Conservation (phyloP, 768 basidiomycete species). For the Lactarius hatsudake region DNA sequence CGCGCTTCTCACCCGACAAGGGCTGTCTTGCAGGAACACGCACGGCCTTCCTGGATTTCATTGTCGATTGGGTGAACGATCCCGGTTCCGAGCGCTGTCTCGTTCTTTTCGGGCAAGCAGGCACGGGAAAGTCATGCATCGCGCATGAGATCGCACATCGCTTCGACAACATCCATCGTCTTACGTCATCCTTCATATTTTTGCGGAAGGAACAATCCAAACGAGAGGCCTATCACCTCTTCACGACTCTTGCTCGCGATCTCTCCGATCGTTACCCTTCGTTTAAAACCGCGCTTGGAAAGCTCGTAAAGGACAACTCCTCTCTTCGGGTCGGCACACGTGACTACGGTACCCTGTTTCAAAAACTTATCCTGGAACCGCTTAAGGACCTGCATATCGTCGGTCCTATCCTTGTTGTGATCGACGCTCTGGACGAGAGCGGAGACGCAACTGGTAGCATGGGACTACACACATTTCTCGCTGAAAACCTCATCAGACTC, state of each 20-base stretch:
- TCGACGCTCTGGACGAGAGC: conserved; percentile 3
- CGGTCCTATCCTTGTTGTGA: not conserved
- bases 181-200: not conserved
- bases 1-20: not conserved
- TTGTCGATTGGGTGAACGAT: not conserved
- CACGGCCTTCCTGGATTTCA: not conserved
- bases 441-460: not conserved
- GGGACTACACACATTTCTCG: not conserved
- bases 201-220: not conserved
- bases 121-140: no score
- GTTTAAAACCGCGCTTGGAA: not conserved
- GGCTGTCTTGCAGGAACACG: not conserved
- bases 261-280: not conserved
- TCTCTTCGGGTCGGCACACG: not conserved
- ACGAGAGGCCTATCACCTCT: not conserved
- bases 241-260: not conserved
- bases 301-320: not conserved
- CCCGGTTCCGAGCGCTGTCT: not conserved
- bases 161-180: not conserved
- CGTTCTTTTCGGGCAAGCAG: not conserved
- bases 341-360: not conserved
- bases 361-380: not conserved
- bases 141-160: not conserved
- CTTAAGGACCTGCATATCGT: not conserved
- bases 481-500: not conserved